A percentile compares a stretch with the other conserved stretches of the same genome.
phyloP scores from a whole-genome alignment of 768 basidiomycete species.

The Tricholoma flavovirens region DNA sequence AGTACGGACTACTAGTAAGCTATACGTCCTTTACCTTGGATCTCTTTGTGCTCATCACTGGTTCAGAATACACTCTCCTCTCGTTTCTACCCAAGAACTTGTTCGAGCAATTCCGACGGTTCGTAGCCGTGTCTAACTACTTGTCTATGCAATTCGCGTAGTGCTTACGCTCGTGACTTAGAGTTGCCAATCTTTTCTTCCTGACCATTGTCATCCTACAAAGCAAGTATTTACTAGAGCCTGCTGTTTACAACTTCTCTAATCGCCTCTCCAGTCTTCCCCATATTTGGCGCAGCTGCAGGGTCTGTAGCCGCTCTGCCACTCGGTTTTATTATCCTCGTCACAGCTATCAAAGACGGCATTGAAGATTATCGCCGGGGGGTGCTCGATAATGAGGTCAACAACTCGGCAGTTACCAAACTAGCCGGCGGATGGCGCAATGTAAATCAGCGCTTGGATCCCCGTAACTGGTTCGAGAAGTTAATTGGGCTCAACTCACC shows the following conservation, averaged over 20 bases:
- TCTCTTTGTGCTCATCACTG: not conserved
- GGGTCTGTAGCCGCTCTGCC: conserved; percentile 82
- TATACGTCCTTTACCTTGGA: not conserved
- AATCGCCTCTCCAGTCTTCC: conserved; percentile 54
- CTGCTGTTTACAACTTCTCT: not conserved
- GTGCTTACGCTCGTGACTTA: conserved; percentile 19
- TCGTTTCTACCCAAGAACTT: conserved; percentile 94
- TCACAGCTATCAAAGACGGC: conserved; percentile 94
- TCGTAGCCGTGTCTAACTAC: conserved; percentile 15
- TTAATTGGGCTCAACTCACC: conserved; percentile 67
- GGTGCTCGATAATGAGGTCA: conserved; percentile 84
- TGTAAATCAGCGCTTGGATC: conserved; percentile 78
- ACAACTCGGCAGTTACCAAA: conserved; percentile 89
- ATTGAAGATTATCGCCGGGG: conserved; percentile 95
- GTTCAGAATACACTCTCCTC: conserved; percentile 78
- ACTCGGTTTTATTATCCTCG: conserved; percentile 75
- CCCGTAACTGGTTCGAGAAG: conserved; percentile 69
- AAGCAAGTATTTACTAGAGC: conserved; percentile 34
- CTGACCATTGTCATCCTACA: conserved; percentile 76
- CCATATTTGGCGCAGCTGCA: conserved; percentile 84
- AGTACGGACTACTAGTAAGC: conserved; percentile 88
- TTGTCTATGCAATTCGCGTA: not conserved
- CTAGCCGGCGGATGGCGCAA: conserved; percentile 82
- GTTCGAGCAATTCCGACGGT: conserved; percentile 92
- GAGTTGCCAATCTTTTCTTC: conserved; percentile 93